phyloP scores from a whole-genome alignment of 495 filamentous ascomycete species.

The Staphylotrichum longicolle region DNA sequence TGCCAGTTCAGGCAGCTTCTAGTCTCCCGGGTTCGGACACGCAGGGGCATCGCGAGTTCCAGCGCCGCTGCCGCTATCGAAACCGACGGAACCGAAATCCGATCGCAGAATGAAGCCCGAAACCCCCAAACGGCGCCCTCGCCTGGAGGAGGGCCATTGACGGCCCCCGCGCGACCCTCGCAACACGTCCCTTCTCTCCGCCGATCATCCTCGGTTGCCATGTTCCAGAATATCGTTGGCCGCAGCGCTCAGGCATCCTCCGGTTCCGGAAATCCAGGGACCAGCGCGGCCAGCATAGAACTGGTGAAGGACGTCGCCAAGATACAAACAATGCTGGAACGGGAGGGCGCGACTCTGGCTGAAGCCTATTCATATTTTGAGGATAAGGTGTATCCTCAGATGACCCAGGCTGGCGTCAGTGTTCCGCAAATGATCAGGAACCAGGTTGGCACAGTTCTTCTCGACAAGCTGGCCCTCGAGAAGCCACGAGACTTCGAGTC shows the following conservation, averaged over 20 bases:
- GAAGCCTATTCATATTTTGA: conserved; percentile 44
- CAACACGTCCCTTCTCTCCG: background rate
- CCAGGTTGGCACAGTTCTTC: conserved; percentile 24
- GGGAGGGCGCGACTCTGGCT: conserved; percentile 20
- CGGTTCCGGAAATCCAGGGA: background rate
- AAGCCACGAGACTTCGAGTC: conserved; percentile 39
- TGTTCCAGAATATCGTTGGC: conserved; percentile 30
- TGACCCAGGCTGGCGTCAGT: conserved; percentile 21
- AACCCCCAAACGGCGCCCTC: background rate
- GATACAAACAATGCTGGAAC: conserved; percentile 40
- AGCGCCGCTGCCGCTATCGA: conserved; percentile 1
- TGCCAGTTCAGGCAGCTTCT: conserved; percentile 25
- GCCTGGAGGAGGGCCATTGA: background rate
- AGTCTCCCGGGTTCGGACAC: background rate
- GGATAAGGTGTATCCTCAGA: conserved; percentile 36
- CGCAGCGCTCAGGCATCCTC: background rate
- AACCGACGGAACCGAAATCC: background rate
- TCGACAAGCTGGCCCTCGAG: conserved; percentile 31
- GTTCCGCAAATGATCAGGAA: conserved; percentile 27
- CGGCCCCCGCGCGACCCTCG: background rate
- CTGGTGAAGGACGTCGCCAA: conserved; percentile 32
- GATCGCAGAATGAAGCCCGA: background rate
- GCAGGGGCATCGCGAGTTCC: conserved; percentile 10
- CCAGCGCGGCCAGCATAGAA: conserved; percentile 19
- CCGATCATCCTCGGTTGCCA: conserved; percentile 16